A percentile compares a stretch with the other conserved stretches of the same genome.
Conservation (phyloP, 2,329 filamentous ascomycete species). For the Nectriaceae sp. region DNA sequence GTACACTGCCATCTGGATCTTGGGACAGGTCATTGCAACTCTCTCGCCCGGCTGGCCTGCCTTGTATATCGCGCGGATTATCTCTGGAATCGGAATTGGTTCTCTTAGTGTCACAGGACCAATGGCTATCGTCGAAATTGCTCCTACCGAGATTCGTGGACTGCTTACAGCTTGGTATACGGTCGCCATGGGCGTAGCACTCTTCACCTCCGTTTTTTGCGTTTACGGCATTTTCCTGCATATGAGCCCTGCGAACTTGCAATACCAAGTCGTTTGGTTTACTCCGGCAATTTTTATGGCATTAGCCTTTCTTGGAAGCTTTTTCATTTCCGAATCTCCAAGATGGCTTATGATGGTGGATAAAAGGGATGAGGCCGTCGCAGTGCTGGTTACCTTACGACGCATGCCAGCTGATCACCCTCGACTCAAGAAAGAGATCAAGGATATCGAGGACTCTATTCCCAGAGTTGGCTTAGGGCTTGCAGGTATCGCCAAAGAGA, state of each 20-base stretch:
- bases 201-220: neutral
- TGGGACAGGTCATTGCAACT: neutral
- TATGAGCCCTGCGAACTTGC: conserved; percentile 12
- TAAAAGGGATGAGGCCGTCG: conserved; percentile 28
- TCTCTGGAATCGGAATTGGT: neutral
- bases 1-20: neutral
- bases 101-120: neutral
- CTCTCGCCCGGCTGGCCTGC: neutral
- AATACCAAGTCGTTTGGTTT: conserved; percentile 32
- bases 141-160: neutral
- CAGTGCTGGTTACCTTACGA: conserved; percentile 22
- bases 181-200: neutral
- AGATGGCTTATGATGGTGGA: conserved; percentile 36
- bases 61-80: neutral
- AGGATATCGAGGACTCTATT: conserved; percentile 32
- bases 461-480: conserved; percentile 11
- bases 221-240: conserved; percentile 8
- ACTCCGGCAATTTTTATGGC: conserved; percentile 28
- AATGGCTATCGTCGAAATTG: neutral
- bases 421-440: conserved; percentile 27
- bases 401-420: conserved; percentile 28
- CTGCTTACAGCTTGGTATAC: neutral
- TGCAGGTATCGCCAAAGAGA: conserved; percentile 35
- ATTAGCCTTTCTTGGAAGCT: conserved; percentile 27
- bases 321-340: conserved; percentile 40